Conservation (phyloP, 305 asterid species). For the Lippia alba region DNA sequence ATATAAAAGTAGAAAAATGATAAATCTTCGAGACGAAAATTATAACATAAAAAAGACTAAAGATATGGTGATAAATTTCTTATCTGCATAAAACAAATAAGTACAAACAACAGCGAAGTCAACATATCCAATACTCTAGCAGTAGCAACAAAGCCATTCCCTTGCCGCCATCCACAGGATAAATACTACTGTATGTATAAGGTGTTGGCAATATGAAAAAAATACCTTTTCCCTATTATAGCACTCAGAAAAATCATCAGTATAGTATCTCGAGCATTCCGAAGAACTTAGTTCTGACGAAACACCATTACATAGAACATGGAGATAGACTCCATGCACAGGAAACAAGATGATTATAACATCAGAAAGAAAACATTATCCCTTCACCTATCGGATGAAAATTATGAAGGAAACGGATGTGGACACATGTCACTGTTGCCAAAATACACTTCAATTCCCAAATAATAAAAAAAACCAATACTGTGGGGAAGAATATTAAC, state of each 20-base stretch:
- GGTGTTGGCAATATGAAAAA: too few species aligned
- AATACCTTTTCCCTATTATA: not conserved
- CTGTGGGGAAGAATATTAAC: slow-evolving; percentile 15
- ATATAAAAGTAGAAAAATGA: not conserved
- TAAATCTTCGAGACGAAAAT: not conserved
- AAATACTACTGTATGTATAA: not conserved
- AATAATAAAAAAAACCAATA: too few species aligned
- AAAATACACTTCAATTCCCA: too few species aligned
- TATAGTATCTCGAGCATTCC: not conserved
- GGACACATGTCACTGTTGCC: not conserved
- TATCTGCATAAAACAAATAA: not conserved
- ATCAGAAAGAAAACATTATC: not conserved
- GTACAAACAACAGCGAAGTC: not conserved
- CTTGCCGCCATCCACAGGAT: not conserved
- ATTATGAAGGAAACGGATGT: slow-evolving; percentile 1
- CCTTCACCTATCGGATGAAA: slow-evolving; percentile 4
- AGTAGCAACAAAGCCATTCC: slow-evolving; percentile 3
- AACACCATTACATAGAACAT: not conserved
- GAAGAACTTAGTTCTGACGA: not conserved
- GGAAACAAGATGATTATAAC: slow-evolving; percentile 17
- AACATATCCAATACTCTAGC: slow-evolving; percentile 10
- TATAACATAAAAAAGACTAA: not conserved
- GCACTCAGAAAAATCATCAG: slow-evolving; percentile 10
- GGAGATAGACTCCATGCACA: not conserved
- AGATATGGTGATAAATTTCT: not conserved